Base-by-base conservation (phyloP, 345 rosid species). In the Euphorbia tirucalli region DNA sequence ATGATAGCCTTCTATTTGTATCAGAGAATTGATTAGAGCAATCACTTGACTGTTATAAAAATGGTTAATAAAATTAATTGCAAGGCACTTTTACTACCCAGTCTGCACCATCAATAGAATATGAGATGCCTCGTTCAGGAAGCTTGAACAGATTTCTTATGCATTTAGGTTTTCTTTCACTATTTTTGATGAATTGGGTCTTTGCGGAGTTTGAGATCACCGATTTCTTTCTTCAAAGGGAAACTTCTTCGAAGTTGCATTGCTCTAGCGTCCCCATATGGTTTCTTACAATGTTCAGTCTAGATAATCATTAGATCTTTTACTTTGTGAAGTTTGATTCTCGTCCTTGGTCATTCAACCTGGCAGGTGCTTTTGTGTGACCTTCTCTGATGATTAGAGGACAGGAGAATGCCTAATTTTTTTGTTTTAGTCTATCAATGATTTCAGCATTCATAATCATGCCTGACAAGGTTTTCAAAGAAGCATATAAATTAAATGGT, bases 11-110 rank as follows among this genome's bases (percentile, higher is more conserved):
- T 6, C 5, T 41, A 41, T 46, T 13, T 50, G 31, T 19, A 18
- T 52, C 10, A 19, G 21, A 35, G 46, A 68, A 32, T 52, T 69
- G 44, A 65, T 62, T 21, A 46, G 70, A 68, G 58, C 54, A 61
- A 21, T 35, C 41, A 43, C 54, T n/a, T 37, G 57, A 54, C 31
- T 54, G 30, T 30, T 46, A 11, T 39, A 15, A 24, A 70, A 14
- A 58, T 44, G 64, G 41, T 44, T 25, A 35, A 11, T 3, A 3
- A 4, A 18, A 37, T 41, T 14, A n/a, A n/a, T n/a, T n/a, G n/a
- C 28, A 48, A 48, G 5, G 54, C 18, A 19, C 54, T 48, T 52
- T 19, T 52, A n/a, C 21, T n/a, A 6, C 11, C 25, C 25, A n/a
- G 22, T 19, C 2, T 52, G 57, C 57, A 19, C 57, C 57, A 52